phyloP scores from a whole-genome alignment of 768 basidiomycete genomes.

The Termitomyces titanicus region DNA sequence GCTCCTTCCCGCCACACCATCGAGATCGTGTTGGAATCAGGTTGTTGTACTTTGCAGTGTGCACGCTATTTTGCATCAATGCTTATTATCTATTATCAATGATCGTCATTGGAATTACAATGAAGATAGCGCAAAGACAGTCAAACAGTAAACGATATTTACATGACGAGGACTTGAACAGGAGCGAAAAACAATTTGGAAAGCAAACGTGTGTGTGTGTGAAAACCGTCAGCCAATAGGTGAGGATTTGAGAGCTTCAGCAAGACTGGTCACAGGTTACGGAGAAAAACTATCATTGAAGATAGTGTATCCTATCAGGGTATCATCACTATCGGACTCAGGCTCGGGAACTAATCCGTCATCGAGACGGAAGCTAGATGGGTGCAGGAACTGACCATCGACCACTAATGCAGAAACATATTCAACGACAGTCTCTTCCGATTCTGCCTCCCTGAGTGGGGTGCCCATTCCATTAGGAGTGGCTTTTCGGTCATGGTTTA shows the following conservation, averaged over 20 bases:
- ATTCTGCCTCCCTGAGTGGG: neutral
- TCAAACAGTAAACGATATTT: too few relatives aligned
- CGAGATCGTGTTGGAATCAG: neutral
- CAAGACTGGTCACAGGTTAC: neutral
- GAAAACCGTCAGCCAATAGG: neutral
- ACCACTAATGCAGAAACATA: neutral
- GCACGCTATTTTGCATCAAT: too few relatives aligned
- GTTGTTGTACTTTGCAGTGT: too few relatives aligned
- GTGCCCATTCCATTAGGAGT: neutral
- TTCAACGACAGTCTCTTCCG: neutral
- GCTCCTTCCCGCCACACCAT: neutral
- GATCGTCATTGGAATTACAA: too few relatives aligned
- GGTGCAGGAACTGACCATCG: neutral
- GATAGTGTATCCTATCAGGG: neutral
- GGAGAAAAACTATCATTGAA: neutral
- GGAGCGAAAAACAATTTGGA: neutral
- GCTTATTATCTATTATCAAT: too few relatives aligned
- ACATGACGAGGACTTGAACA: neutral
- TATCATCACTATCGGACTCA: constrained; percentile 1
- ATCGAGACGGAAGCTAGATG: neutral
- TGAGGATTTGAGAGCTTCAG: neutral
- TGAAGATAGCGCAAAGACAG: too few relatives aligned
- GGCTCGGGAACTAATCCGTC: neutral
- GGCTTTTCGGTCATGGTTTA: neutral
- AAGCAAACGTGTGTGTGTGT: too few relatives aligned